Base-by-base conservation (phyloP, 2,329 filamentous ascomycete genomes). In the Fusarium bactridioides region DNA sequence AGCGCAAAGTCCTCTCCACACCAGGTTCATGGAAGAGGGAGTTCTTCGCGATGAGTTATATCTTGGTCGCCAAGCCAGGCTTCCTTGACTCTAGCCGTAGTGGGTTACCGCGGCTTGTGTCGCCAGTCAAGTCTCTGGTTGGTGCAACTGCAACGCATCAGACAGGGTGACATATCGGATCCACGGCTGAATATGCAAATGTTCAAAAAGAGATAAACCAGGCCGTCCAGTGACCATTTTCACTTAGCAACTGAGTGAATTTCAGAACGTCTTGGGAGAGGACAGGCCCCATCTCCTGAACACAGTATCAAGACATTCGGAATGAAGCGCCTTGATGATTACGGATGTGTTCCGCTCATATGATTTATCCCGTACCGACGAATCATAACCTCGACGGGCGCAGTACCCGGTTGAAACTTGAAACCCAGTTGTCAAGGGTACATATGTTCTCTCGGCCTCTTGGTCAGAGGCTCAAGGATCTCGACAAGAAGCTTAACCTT, bases 1-100 rank as follows among this genome's bases (percentile, higher is more conserved):
- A 67, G 62, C 68, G 67, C 47, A 44, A 48, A 41, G 29, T 37
- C 43, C 45, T 67, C 45, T 55, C 67, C 66, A 54, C 66, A 55
- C 40, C 44, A 44, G 23, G 15, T 31, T 57, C 15, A 45, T 31
- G n/a, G 37, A 9, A n/a, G 16, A 21, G 10, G 40, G 44, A 54
- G 51, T 35, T 60, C 33, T 33, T 57, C 55, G 50, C n/a, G 41
- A 68, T 55, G 55, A n/a, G 43, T 38, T 48, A 48, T 48, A 45
- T 57, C 47, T 50, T 63, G 27, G 48, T 58, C 15, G 48, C 54
- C 54, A 61, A 44, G 47, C 29, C 61, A 64, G 37, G n/a, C 27
- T 23, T 31, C 40, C 35, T 63, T 37, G 37, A 59, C 35, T 21
- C 35, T 41, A 69, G 60, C 60, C 53, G 43, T 50, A 37, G 60